A percentile compares a stretch with the other conserved stretches of the same genome.
phyloP scores from a whole-genome alignment of 1,139 yeast species.

The Neolecta irregularis region DNA sequence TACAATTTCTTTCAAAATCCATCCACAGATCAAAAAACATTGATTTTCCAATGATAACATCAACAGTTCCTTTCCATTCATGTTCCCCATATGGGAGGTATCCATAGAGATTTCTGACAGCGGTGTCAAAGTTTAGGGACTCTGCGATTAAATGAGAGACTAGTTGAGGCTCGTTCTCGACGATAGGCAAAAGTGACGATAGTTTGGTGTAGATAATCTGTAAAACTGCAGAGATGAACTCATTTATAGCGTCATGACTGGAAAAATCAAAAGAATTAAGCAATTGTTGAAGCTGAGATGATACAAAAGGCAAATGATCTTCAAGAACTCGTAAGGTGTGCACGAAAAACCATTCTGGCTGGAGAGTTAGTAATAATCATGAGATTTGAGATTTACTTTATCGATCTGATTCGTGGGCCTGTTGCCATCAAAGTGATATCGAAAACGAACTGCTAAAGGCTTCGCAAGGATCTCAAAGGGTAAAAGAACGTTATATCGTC shows the following conservation, averaged over 20 bases:
- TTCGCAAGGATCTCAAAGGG: slow-evolving; percentile 42
- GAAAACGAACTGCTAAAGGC: slow-evolving; percentile 47
- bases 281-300: slow-evolving; percentile 25
- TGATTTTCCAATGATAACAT: slow-evolving; percentile 34
- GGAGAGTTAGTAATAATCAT: neutral
- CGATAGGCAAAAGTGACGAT: slow-evolving; percentile 23
- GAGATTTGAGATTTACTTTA: slow-evolving; percentile 22
- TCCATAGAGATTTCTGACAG: slow-evolving; percentile 37
- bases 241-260: slow-evolving; percentile 28
- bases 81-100: slow-evolving; percentile 35
- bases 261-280: slow-evolving; percentile 20
- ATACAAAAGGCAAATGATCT: slow-evolving; percentile 29
- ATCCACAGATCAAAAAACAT: slow-evolving; percentile 49
- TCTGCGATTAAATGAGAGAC: slow-evolving; percentile 50
- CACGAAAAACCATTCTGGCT: slow-evolving; percentile 63
- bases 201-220: slow-evolving; percentile 39
- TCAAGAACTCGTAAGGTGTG: slow-evolving; percentile 39
- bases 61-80: slow-evolving; percentile 46
- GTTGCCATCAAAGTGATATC: slow-evolving; percentile 52
- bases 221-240: slow-evolving; percentile 41
- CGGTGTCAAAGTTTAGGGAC: slow-evolving; percentile 42
- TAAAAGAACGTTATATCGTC: slow-evolving; percentile 38
- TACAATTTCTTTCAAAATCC: slow-evolving; percentile 36
- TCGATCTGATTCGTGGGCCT: slow-evolving; percentile 53
- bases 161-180: slow-evolving; percentile 34